Percentiles rank a stretch among this genome's conserved stretches.
phyloP scores from a whole-genome alignment of 495 filamentous ascomycete genomes.

The Entonaema liquescens region DNA sequence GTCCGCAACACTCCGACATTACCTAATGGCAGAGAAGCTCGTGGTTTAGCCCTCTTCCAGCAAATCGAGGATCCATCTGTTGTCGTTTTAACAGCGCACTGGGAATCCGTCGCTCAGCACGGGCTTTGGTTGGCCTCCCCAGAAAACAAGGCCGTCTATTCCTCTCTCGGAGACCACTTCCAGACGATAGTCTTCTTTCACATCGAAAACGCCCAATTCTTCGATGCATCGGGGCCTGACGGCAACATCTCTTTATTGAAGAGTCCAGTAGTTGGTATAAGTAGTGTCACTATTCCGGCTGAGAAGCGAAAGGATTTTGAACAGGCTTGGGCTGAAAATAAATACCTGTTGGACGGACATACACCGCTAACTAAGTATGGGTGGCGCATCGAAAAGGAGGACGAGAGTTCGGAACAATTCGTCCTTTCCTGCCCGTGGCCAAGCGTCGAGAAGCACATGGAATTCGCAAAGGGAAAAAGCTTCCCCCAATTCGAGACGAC shows the following conservation, averaged over 20 bases:
- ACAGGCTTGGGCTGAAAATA: conserved; percentile 51
- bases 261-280: conserved; percentile 56
- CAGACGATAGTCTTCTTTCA: conserved; percentile 52
- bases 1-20: conserved; percentile 44
- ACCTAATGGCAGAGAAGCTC: conserved; percentile 29
- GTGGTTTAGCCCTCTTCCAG: conserved; percentile 49
- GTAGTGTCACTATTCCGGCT: conserved; percentile 53
- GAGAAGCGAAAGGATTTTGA: conserved; percentile 54
- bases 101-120: conserved; percentile 60
- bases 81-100: conserved; percentile 61
- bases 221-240: conserved; percentile 39
- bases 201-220: conserved; percentile 53
- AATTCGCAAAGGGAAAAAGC: conserved; percentile 50
- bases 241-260: conserved; percentile 44
- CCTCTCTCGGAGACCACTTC: conserved; percentile 36
- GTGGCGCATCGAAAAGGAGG: conserved; percentile 60
- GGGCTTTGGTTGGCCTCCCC: conserved; percentile 56
- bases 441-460: conserved; percentile 54
- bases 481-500: conserved; percentile 52
- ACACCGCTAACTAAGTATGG: conserved; percentile 51
- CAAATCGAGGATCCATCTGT: conserved; percentile 58
- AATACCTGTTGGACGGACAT: conserved; percentile 52
- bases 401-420: conserved; percentile 56
- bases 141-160: conserved; percentile 44
- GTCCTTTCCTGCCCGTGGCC: conserved; percentile 63